phyloP scores from a whole-genome alignment of 331 rosid species.

The Quercus lobata region DNA sequence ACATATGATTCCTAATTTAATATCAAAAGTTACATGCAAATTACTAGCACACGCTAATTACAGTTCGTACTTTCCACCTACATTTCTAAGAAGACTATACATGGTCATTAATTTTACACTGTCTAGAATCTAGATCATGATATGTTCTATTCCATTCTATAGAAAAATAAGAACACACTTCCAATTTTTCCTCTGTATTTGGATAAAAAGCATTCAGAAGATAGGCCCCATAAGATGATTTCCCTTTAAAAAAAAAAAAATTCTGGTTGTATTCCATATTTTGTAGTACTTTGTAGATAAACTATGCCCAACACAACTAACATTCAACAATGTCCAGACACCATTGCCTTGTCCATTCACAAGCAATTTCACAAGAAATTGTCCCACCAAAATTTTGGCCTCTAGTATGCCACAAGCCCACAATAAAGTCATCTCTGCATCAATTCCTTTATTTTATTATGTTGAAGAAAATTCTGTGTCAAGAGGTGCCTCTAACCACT shows the following conservation, averaged over 20 bases:
- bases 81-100: background rate
- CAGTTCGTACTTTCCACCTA: background rate
- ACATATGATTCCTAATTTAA: no score
- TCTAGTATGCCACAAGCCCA: slow-evolving; percentile 1
- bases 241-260: background rate
- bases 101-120: background rate
- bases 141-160: background rate
- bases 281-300: background rate
- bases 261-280: slow-evolving; percentile 12
- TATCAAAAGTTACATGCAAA: background rate
- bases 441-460: background rate
- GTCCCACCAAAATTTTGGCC: slow-evolving; percentile 21
- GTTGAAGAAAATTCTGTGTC: background rate
- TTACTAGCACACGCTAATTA: background rate
- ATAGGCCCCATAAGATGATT: slow-evolving; percentile 23
- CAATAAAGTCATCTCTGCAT: slow-evolving; percentile 12
- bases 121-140: background rate
- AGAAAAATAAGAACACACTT: no score
- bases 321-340: slow-evolving; percentile 17
- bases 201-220: slow-evolving; percentile 1
- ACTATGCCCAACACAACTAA: background rate
- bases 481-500: slow-evolving; percentile 1
- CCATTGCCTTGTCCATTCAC: slow-evolving; percentile 17
- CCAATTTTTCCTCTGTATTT: background rate
- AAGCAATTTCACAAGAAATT: background rate